Evolutionary conservation across 257 asterid genomes (phyloP).

Genomic region (Coffea eugenioides): DNA sequence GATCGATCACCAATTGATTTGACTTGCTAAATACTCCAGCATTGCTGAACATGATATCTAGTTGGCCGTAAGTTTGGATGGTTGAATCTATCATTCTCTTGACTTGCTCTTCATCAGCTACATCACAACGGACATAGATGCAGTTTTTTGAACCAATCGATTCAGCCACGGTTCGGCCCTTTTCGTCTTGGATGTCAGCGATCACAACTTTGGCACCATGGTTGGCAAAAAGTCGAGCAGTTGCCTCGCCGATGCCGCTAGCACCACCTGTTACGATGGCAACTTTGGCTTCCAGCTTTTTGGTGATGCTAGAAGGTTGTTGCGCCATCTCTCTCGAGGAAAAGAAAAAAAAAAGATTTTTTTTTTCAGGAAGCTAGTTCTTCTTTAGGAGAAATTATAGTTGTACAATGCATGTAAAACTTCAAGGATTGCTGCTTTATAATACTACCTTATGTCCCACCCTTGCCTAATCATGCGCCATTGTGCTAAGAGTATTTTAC

Average conservation of each 20-base stretch:
- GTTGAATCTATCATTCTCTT: conserved; percentile 24
- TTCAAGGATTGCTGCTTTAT: too few relatives aligned
- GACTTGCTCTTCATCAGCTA: conserved; percentile 22
- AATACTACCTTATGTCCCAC: too few relatives aligned
- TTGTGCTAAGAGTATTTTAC: too few relatives aligned
- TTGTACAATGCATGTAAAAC: too few relatives aligned
- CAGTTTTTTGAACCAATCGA: conserved; percentile 21
- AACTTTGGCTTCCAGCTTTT: conserved; percentile 28
- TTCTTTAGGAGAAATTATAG: too few relatives aligned
- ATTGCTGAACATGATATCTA: conserved; percentile 33
- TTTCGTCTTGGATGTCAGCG: conserved; percentile 28
- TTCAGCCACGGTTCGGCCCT: conserved; percentile 18
- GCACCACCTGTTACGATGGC: conserved; percentile 35
- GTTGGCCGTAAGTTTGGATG: conserved; percentile 5
- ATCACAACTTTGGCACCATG: conserved; percentile 25
- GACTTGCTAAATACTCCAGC: conserved; percentile 20
- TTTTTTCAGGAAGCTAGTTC: too few relatives aligned
- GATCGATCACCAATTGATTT: conserved; percentile 9
- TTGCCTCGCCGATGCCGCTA: conserved; percentile 33
- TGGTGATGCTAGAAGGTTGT: neutral
- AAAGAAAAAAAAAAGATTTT: neutral
- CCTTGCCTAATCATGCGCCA: too few relatives aligned
- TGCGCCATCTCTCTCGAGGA: neutral
- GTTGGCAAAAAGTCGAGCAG: conserved; percentile 22
- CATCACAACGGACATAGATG: conserved; percentile 26